phyloP scores from a whole-genome alignment of 75 land plant genomes.

The Picea glauca region DNA sequence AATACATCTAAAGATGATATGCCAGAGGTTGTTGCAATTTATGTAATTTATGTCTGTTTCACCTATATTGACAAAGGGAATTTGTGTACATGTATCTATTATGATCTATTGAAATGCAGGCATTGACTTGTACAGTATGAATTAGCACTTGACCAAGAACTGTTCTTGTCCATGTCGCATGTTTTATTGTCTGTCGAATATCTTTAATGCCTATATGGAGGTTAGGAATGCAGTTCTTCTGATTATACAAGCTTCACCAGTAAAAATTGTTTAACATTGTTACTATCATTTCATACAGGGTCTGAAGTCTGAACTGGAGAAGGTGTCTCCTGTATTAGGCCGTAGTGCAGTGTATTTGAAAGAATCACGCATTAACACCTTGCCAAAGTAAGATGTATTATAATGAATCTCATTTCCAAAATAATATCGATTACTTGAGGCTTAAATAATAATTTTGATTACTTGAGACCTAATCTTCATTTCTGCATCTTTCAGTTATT shows the following conservation, averaged over 20 bases:
- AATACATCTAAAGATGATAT: not conserved
- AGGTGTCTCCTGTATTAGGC: conserved; percentile 76
- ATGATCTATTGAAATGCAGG: not conserved
- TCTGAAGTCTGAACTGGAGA: conserved; percentile 88
- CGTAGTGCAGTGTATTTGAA: conserved; percentile 77
- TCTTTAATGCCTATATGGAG: not conserved
- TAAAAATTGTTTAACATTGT: not conserved
- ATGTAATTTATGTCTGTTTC: not conserved
- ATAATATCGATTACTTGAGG: not conserved
- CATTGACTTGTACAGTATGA: not conserved
- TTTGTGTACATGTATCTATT: not conserved
- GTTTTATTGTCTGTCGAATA: not conserved
- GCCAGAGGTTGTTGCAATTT: not conserved
- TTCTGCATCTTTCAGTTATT: conserved; percentile 43
- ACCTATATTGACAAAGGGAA: not conserved
- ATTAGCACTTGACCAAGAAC: not conserved
- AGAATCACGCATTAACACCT: conserved; percentile 66
- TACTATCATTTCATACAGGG: conserved; percentile 37
- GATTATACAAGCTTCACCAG: not conserved
- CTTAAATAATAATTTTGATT: too few relatives aligned
- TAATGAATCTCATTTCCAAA: not conserved
- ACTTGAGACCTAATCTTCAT: too few relatives aligned
- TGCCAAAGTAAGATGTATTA: conserved; percentile 53
- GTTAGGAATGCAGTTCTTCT: not conserved
- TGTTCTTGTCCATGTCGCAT: not conserved